A percentile compares a stretch with the other conserved stretches of the same genome.
phyloP scores from a whole-genome alignment of 1,139 yeast genomes.

The Saccharomyces hybrid region DNA sequence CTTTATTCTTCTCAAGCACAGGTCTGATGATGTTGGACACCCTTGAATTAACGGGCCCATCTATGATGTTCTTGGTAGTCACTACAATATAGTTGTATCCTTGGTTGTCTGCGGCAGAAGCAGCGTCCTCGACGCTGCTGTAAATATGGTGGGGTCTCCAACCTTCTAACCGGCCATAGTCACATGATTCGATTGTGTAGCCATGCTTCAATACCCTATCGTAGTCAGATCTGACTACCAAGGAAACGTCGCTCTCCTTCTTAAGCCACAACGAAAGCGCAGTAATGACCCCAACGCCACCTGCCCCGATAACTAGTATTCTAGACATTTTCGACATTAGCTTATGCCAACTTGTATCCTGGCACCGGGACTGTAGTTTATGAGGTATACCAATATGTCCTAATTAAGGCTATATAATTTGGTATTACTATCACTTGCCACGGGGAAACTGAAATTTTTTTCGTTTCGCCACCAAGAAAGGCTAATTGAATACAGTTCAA shows the following conservation, averaged over 20 bases:
- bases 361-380: background rate
- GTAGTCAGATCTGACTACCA: conserved; percentile 48
- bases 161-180: conserved; percentile 40
- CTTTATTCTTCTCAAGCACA: conserved; percentile 33
- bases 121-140: conserved; percentile 37
- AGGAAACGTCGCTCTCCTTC: conserved; percentile 36
- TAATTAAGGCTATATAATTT: background rate
- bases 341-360: background rate
- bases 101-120: conserved; percentile 28
- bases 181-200: conserved; percentile 41
- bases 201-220: conserved; percentile 40
- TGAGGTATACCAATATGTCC: background rate
- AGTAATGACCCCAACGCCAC: conserved; percentile 55
- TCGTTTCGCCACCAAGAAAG: conserved; percentile 1
- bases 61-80: conserved; percentile 55
- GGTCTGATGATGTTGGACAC: conserved; percentile 45
- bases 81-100: conserved; percentile 49
- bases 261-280: conserved; percentile 42
- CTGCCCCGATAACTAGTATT: conserved; percentile 44
- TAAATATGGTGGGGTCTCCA: conserved; percentile 47
- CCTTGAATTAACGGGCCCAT: conserved; percentile 34
- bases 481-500: background rate
- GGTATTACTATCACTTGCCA: background rate
- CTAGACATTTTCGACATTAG: conserved; percentile 5
- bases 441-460: background rate